Evolutionary conservation across 306 rosid species (phyloP), one percentile per base, ranked within the genome.

Genomic region (Clitoria ternatea): DNA sequence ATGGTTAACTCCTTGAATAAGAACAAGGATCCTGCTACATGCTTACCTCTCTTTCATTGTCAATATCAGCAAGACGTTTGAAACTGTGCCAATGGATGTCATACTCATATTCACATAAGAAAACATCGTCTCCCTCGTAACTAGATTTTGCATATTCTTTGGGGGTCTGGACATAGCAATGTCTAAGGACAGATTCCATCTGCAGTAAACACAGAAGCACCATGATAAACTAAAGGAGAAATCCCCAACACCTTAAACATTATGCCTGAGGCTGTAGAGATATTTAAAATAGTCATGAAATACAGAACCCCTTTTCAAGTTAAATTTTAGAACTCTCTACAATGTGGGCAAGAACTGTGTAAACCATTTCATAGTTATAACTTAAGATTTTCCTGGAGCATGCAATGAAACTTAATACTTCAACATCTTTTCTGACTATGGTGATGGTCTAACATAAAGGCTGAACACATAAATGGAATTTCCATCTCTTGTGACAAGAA

Each of bases 41-140:
- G 35, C 75, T 76, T 78, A 91, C 97, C 89, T 79, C 84, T 73
- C 74, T 76, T 47, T 63, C 87, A 27, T 77, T 74, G 69, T 87
- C 89, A 78, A 94, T 78, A 14, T 90, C 95, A 74, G 92, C 90
- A 61, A 90, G 81, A 57, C 95, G 92, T 79, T 90, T 90, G 85
- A 88, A 94, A 79, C 87, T 87, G 79, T 90, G 94, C 96, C 97
- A 94, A 52, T 72, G 90, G 67, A 90, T 74, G 76, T 90, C 97
- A 72, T 94, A 94, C 61, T 94, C 96, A 70, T 94, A 94, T 80
- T 94, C 96, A 7, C 98, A 90, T 27, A 88, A 61, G 78, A 88
- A 93, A 61, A 94, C 66, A 61, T 94, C 97, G 77, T 94, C 98
- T 73, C 98, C 98, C 62, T 81, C 96, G 37, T 83, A 30, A 57